A percentile compares a stretch with the other conserved stretches of the same genome.
phyloP scores from a whole-genome alignment of 805 yeast genomes.

The Brettanomyces bruxellensis region DNA sequence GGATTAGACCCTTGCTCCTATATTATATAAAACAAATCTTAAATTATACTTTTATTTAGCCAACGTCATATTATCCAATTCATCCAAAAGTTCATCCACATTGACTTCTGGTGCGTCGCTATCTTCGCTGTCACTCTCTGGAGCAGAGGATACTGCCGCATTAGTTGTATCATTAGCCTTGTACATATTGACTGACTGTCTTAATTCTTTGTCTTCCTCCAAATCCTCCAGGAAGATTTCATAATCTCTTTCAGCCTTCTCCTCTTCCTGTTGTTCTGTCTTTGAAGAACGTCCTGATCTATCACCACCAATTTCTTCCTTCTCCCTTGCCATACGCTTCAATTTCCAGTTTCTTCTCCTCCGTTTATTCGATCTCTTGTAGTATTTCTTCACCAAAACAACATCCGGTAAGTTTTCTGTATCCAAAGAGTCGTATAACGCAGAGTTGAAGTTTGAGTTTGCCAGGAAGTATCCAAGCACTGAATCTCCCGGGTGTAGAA shows the following conservation, averaged over 20 bases:
- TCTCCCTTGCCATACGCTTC: slow-evolving; percentile 96
- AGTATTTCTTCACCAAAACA: slow-evolving; percentile 78
- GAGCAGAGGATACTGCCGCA: slow-evolving; percentile 13
- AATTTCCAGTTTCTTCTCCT: slow-evolving; percentile 84
- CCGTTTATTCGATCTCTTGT: slow-evolving; percentile 69
- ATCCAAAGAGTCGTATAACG: slow-evolving; percentile 66
- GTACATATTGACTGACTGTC: slow-evolving; percentile 84
- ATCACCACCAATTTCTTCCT: slow-evolving; percentile 70
- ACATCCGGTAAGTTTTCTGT: slow-evolving; percentile 72
- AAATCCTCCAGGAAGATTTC: slow-evolving; percentile 93
- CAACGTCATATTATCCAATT: slow-evolving; percentile 86
- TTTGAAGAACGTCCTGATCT: slow-evolving; percentile 42
- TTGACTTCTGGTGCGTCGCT: slow-evolving; percentile 84
- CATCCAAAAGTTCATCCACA: slow-evolving; percentile 89
- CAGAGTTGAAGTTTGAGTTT: slow-evolving; percentile 84
- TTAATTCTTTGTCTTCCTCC: slow-evolving; percentile 92
- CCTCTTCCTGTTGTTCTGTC: slow-evolving; percentile 80
- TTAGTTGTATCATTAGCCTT: slow-evolving; percentile 35
- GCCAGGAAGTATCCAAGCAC: slow-evolving; percentile 83
- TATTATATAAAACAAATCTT: neutral
- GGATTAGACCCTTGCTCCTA: neutral
- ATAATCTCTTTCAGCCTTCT: slow-evolving; percentile 88
- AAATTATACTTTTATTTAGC: neutral
- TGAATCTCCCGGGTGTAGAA: slow-evolving; percentile 94
- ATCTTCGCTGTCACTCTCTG: slow-evolving; percentile 43